Conservation (phyloP, 2,329 filamentous ascomycete genomes). For the Aspergillus ochraceus region DNA sequence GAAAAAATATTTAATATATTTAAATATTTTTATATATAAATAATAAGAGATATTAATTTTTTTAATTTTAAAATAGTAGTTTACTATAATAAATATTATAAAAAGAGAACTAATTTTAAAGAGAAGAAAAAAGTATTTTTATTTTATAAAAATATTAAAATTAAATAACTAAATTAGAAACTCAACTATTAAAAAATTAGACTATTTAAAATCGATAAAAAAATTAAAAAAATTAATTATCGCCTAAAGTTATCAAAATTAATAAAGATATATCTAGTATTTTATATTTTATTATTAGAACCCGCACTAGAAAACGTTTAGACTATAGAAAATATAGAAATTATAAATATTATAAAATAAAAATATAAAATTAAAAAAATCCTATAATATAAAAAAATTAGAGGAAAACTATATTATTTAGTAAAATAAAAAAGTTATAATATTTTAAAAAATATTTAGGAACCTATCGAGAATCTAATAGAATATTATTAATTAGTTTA, state of each 20-base stretch:
- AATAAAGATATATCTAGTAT: too few species aligned
- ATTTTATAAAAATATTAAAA: background rate
- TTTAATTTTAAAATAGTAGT: background rate
- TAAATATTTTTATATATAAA: background rate
- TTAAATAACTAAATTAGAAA: background rate
- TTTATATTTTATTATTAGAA: too few species aligned
- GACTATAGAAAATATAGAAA: too few species aligned
- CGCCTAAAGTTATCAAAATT: background rate
- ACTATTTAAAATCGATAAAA: background rate
- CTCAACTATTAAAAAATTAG: constrained; percentile 1
- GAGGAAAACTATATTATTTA: too few species aligned
- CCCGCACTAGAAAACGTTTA: too few species aligned
- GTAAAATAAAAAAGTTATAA: too few species aligned
- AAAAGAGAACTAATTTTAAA: background rate
- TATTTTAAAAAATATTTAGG: background rate
- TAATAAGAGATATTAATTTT: background rate
- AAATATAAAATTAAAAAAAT: too few species aligned
- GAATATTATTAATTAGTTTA: background rate
- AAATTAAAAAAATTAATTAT: background rate
- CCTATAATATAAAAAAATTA: too few species aligned
- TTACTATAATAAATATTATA: background rate
- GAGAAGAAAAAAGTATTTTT: background rate
- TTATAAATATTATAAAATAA: too few species aligned
- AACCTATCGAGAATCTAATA: background rate
- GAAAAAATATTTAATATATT: background rate